Evolutionary conservation across 2,329 filamentous ascomycete genomes (phyloP).

Genomic region (Pyricularia grisea): DNA sequence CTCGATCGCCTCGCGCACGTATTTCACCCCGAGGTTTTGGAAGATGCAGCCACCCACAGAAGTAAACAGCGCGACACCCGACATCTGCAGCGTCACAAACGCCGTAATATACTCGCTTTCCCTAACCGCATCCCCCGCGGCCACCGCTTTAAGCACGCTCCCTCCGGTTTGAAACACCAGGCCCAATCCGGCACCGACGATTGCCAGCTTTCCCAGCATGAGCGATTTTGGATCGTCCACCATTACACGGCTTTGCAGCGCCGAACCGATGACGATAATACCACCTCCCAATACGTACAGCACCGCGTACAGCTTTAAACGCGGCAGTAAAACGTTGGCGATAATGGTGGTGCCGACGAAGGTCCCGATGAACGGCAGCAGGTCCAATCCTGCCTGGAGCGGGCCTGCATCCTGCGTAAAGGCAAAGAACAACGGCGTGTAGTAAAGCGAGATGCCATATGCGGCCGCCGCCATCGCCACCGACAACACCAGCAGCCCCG

Average conservation of each 20-base stretch:
- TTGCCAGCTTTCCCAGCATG: constrained; percentile 18
- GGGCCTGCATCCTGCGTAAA: constrained; percentile 34
- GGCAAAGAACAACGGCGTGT: constrained; percentile 15
- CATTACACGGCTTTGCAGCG: constrained; percentile 11
- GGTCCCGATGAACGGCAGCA: constrained; percentile 32
- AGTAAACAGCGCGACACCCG: constrained; percentile 16
- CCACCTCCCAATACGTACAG: constrained; percentile 20
- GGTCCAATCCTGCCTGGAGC: constrained; percentile 27
- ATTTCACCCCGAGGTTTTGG: constrained; percentile 18
- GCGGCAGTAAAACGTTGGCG: constrained; percentile 25
- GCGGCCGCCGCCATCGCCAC: background rate
- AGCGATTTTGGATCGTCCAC: background rate
- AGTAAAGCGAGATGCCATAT: background rate
- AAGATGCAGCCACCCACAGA: constrained; percentile 20
- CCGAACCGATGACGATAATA: constrained; percentile 14
- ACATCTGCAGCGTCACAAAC: constrained; percentile 24
- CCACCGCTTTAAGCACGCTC: constrained; percentile 11
- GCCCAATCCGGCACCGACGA: constrained; percentile 22
- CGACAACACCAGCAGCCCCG: background rate
- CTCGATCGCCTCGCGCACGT: constrained; percentile 11
- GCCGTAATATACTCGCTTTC: constrained; percentile 20
- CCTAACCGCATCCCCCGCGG: background rate
- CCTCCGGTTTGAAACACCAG: constrained; percentile 21
- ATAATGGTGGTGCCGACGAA: constrained; percentile 19
- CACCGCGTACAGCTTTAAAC: constrained; percentile 25